Evolutionary conservation across 176 grass and related monocot genomes (phyloP).

Genomic region (Phoenix dactylifera): DNA sequence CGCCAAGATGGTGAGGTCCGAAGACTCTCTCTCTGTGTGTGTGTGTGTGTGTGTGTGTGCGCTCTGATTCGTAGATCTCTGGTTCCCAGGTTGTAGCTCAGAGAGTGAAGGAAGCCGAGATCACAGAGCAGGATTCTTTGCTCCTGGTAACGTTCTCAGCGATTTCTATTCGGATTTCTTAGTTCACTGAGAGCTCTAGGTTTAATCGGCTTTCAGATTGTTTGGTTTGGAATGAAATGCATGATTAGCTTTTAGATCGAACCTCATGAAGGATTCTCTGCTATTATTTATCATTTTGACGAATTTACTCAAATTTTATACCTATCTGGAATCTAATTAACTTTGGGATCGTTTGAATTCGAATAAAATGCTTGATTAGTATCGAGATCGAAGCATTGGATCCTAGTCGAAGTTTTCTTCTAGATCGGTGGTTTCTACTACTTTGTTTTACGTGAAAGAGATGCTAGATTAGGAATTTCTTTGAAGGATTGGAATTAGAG

Average conservation of each 20-base stretch:
- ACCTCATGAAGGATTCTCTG: no score
- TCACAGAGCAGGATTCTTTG: slow-evolving; percentile 93
- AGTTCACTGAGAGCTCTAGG: background rate
- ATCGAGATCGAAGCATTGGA: background rate
- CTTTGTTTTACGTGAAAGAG: background rate
- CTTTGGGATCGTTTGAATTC: background rate
- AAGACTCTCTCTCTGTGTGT: no score
- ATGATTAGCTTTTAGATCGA: background rate
- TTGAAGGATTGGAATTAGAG: no score
- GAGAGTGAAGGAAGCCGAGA: slow-evolving; percentile 80
- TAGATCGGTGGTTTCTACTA: background rate
- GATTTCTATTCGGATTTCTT: slow-evolving; percentile 5
- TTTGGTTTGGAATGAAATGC: background rate
- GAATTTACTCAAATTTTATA: no score
- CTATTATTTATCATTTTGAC: no score
- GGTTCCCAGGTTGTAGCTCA: slow-evolving; percentile 47
- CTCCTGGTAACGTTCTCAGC: slow-evolving; percentile 46
- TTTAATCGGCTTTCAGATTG: background rate
- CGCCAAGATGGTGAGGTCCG: no score
- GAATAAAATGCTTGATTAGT: background rate
- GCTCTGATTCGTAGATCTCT: no score
- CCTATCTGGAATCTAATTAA: background rate
- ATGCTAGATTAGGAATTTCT: no score
- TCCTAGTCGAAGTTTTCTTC: background rate
- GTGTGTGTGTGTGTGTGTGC: no score